Base-by-base conservation (phyloP, 2,329 filamentous ascomycete species). In the Penicillium hesseltinei region DNA sequence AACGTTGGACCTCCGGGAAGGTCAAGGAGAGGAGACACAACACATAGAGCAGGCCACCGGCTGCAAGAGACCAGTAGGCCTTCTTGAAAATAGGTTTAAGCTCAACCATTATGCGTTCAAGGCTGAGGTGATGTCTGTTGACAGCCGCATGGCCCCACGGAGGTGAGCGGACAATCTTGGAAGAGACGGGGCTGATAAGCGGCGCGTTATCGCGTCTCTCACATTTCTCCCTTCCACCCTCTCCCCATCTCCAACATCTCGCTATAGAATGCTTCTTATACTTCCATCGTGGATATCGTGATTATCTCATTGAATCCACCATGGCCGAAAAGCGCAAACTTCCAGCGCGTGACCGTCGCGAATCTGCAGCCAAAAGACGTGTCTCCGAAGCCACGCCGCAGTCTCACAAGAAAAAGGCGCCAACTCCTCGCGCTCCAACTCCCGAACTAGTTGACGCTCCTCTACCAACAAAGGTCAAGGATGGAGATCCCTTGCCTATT, bases 1-100 rank as follows among this genome's bases (percentile, higher is more conserved):
- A 86, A 77, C 89, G 82, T 72, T 97, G 93, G 51, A 96, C 78
- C 65, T 81, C 84, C 3, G 90, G 87, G 66, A 84, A 86, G 15
- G 88, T 83, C 57, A 90, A 77, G 10, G 88, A 75, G 2, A 81
- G 76, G n/a, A 96, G 75, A 61, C 89, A 86, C 29, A 83, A 69
- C 19, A 84, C 76, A 74, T 94, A 96, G 27, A 89, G 66, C 39
- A 82, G 82, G 8, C 90, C 78, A 15, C 85, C 80, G 17, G 81
- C 80, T 15, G 80, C 83, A 17, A 90, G 75, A 17, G 80, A 78
- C 75, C 81, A 82, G 65, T 84, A 81, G 53, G 82, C 80, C 66
- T 78, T 81, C 60, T 72, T 80, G 56, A 82, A 77, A 40, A 80
- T 78, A 2, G 78, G 71, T 44, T 75, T 70, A 42, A 80, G 70